Conservation (phyloP, 176 grass and related monocot genomes). For the Bromus sterilis region DNA sequence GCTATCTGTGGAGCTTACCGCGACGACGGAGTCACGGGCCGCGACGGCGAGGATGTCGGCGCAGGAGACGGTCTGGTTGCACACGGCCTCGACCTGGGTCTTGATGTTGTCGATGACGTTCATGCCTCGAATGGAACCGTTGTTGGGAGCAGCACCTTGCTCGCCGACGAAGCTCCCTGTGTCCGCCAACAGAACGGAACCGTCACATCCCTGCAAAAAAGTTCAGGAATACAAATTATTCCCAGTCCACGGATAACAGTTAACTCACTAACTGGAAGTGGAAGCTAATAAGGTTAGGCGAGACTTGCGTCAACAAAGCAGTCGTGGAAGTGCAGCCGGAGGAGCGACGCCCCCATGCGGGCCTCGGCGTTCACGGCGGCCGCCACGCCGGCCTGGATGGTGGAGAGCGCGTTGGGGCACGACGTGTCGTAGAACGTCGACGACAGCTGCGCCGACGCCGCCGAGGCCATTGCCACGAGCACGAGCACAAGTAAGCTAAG, state of each 20-base stretch:
- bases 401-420: conserved; percentile 43
- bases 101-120: conserved; percentile 53
- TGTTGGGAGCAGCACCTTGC: conserved; percentile 1
- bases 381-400: conserved; percentile 30
- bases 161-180: background rate
- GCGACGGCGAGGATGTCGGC: conserved; percentile 65
- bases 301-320: conserved; percentile 52
- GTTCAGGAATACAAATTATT: background rate
- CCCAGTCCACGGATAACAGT: background rate
- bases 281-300: too few species aligned
- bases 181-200: conserved; percentile 41
- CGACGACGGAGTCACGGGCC: conserved; percentile 55
- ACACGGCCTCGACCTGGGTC: conserved; percentile 44
- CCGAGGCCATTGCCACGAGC: background rate
- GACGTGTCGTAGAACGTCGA: conserved; percentile 42
- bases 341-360: conserved; percentile 67
- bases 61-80: conserved; percentile 54
- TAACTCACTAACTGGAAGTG: background rate
- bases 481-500: background rate
- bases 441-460: conserved; percentile 38
- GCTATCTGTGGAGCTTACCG: background rate
- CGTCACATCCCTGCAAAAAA: conserved; percentile 55
- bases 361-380: conserved; percentile 2
- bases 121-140: background rate
- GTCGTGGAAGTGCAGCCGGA: conserved; percentile 64